These are phyloP conservation scores for Arthrobotrys conoides DNA, from an alignment of 2,329 filamentous ascomycete species.

Conservation along the genomic window DNA sequence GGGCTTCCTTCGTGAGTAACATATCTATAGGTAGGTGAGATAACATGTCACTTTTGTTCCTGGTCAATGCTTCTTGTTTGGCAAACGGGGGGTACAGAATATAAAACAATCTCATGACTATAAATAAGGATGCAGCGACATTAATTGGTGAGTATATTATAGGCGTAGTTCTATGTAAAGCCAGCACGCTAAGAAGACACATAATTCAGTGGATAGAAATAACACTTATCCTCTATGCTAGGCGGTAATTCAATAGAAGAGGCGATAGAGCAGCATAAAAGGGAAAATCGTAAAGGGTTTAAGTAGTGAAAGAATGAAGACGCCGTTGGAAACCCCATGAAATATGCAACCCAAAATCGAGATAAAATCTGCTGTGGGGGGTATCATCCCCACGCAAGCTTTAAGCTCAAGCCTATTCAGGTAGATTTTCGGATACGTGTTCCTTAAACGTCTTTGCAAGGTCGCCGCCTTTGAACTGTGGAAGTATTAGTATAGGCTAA, in stretches of 20 bases:
- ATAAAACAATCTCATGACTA: neutral
- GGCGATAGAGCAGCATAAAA: neutral
- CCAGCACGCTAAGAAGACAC: constrained; percentile 56
- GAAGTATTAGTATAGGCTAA: constrained; percentile 8
- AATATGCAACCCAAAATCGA: constrained; percentile 13
- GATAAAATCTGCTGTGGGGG: too few species aligned
- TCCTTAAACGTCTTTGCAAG: constrained; percentile 39
- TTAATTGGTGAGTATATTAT: constrained; percentile 22
- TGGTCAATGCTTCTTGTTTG: neutral
- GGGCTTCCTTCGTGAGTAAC: constrained; percentile 63
- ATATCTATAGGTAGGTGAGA: neutral
- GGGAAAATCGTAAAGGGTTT: constrained; percentile 7
- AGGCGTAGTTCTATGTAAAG: constrained; percentile 34
- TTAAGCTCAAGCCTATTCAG: neutral
- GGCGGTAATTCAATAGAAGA: constrained; percentile 9
- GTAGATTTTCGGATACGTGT: constrained; percentile 4
- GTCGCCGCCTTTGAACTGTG: constrained; percentile 42
- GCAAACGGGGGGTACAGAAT: neutral
- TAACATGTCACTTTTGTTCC: neutral
- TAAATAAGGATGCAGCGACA: constrained; percentile 29
- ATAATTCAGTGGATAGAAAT: constrained; percentile 39
- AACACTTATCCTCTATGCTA: constrained; percentile 28
- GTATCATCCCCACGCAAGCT: too few species aligned
- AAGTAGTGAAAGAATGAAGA: neutral
- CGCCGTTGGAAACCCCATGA: neutral